Conservation (phyloP, 2,329 filamentous ascomycete genomes). For the Ceratocystis smalleyi region DNA sequence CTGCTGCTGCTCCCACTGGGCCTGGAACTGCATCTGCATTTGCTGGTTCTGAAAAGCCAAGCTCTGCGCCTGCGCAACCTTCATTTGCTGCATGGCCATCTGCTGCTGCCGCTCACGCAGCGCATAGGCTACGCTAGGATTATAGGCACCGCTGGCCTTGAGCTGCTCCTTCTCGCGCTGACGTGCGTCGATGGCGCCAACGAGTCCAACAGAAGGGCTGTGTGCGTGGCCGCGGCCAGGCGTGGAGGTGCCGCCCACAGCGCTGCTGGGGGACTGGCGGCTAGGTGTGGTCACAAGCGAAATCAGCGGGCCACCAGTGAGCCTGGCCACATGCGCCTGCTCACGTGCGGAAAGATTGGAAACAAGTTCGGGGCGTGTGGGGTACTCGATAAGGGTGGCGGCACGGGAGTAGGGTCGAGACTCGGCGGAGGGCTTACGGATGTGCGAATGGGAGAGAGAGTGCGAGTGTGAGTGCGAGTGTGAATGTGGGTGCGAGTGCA, state of each 20-base stretch:
- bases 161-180: constrained; percentile 63
- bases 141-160: constrained; percentile 47
- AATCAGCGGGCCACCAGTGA: constrained; percentile 64
- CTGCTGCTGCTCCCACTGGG: constrained; percentile 22
- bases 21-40: constrained; percentile 23
- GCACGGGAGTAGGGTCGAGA: constrained; percentile 30
- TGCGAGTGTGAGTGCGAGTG: constrained; percentile 18
- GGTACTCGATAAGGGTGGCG: constrained; percentile 30
- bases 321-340: constrained; percentile 72
- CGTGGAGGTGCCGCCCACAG: constrained; percentile 19
- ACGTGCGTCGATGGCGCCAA: constrained; percentile 64
- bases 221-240: constrained; percentile 11
- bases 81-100: constrained; percentile 18
- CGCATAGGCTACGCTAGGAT: constrained; percentile 56
- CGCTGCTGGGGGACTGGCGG: not conserved
- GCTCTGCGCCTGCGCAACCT: constrained; percentile 20
- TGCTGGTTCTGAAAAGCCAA: constrained; percentile 24
- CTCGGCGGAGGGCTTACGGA: constrained; percentile 29
- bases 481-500: not conserved
- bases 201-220: constrained; percentile 36
- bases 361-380: constrained; percentile 43
- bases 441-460: constrained; percentile 29
- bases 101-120: constrained; percentile 52
- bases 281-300: constrained; percentile 30
- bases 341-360: constrained; percentile 67